A percentile compares a stretch with the other conserved stretches of the same genome.
These are phyloP conservation scores for Teratosphaeria nubilosa DNA, from an alignment of 2,329 filamentous ascomycete species.

Conservation along the genomic window DNA sequence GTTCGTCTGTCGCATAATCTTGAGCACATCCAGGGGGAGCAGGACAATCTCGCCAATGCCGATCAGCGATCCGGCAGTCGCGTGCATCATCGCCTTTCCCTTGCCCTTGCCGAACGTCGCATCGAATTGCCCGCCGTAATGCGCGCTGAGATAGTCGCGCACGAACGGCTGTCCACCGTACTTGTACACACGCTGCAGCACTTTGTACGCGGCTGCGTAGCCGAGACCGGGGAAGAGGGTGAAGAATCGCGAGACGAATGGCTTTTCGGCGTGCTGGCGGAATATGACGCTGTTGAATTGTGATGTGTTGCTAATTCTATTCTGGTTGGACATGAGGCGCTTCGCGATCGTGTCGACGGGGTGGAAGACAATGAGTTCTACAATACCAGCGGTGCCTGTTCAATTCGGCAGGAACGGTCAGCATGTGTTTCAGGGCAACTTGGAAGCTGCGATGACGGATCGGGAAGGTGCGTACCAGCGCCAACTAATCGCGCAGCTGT, in stretches of 20 bases:
- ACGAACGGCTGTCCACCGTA: slow-evolving; percentile 95
- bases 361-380: slow-evolving; percentile 87
- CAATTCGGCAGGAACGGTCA: slow-evolving; percentile 1
- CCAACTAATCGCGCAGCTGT: slow-evolving; percentile 79
- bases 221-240: slow-evolving; percentile 94
- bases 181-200: slow-evolving; percentile 96
- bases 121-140: slow-evolving; percentile 80
- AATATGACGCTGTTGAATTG: slow-evolving; percentile 89
- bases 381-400: slow-evolving; percentile 79
- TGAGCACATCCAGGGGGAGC: slow-evolving; percentile 88
- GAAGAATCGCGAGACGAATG: slow-evolving; percentile 69
- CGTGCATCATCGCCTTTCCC: slow-evolving; percentile 96
- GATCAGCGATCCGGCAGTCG: slow-evolving; percentile 86
- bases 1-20: slow-evolving; percentile 99
- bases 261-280: slow-evolving; percentile 70
- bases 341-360: slow-evolving; percentile 97
- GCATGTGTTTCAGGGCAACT: not conserved
- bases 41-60: slow-evolving; percentile 96
- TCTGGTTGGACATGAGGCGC: slow-evolving; percentile 97
- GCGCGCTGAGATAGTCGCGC: slow-evolving; percentile 70
- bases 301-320: slow-evolving; percentile 50
- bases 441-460: not conserved
- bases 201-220: slow-evolving; percentile 96
- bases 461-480: slow-evolving; percentile 54
- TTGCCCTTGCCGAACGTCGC: slow-evolving; percentile 88